Conservation (phyloP, 768 basidiomycete species). For the Leccinum subtestaceum region DNA sequence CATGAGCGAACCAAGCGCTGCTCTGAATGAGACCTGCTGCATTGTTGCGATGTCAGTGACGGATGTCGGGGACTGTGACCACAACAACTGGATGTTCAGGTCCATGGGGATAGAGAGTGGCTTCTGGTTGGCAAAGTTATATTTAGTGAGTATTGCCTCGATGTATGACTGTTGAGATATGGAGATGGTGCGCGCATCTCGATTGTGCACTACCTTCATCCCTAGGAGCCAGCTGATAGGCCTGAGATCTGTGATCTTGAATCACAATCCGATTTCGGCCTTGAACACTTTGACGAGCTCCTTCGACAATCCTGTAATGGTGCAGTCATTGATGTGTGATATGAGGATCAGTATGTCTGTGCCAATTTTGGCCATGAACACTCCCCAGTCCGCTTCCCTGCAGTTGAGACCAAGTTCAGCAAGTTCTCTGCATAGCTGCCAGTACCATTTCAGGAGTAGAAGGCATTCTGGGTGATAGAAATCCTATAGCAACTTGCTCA, state of each 20-base stretch:
- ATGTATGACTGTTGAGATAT: conserved; percentile 26
- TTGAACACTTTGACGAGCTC: neutral
- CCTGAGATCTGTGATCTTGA: neutral
- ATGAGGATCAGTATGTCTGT: too few species aligned
- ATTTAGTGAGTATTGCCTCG: conserved; percentile 27
- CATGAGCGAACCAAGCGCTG: conserved; percentile 1
- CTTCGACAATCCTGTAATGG: conserved; percentile 5
- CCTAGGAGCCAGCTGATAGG: conserved; percentile 5
- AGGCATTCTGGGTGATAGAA: too few species aligned
- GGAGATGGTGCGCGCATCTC: neutral
- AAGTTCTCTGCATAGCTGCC: too few species aligned
- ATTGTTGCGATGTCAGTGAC: conserved; percentile 21
- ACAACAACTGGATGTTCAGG: conserved; percentile 20
- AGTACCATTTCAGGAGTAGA: too few species aligned
- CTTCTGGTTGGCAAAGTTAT: conserved; percentile 26
- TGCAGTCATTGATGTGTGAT: conserved; percentile 16
- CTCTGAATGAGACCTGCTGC: conserved; percentile 26
- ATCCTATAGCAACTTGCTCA: too few species aligned
- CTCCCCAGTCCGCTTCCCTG: too few species aligned
- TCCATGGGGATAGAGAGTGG: conserved; percentile 34
- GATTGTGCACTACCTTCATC: conserved; percentile 2
- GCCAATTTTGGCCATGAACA: too few species aligned
- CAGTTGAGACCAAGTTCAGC: too few species aligned
- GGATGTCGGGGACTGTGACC: conserved; percentile 18
- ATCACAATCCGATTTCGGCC: neutral